A percentile compares a stretch with the other conserved stretches of the same genome.
phyloP scores from a whole-genome alignment of 108 stramenopile species.

The Hondaea fermentalgiana region DNA sequence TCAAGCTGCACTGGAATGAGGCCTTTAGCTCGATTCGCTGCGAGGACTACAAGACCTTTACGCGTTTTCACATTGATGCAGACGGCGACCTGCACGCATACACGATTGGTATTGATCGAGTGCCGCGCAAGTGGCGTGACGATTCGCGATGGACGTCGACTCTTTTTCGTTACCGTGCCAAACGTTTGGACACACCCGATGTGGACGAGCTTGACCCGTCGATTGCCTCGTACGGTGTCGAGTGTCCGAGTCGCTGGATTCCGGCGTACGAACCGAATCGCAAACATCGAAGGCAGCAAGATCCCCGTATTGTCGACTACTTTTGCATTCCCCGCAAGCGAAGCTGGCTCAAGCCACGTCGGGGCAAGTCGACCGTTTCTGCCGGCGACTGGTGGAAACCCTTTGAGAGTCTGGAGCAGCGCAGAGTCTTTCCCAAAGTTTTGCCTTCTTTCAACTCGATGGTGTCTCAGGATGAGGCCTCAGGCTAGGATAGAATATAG shows the following conservation, averaged over 20 bases:
- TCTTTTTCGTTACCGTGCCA: background rate
- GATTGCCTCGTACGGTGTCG: background rate
- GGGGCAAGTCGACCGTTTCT: background rate
- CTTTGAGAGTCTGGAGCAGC: background rate
- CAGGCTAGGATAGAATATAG: no score
- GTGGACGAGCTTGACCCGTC: conserved; percentile 9
- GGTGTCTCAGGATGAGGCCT: no score
- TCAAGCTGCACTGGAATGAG: conserved; percentile 17
- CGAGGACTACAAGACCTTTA: conserved; percentile 11
- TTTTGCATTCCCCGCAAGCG: conserved; percentile 7
- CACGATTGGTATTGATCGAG: conserved; percentile 50
- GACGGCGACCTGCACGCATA: conserved; percentile 53
- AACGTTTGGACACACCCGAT: background rate
- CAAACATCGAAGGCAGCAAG: background rate
- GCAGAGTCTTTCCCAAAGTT: background rate
- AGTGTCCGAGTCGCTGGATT: background rate
- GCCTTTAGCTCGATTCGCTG: background rate
- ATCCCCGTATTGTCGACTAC: conserved; percentile 10
- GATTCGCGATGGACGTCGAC: conserved; percentile 34
- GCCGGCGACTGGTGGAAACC: background rate
- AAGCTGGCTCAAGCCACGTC: background rate
- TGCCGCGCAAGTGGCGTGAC: conserved; percentile 48
- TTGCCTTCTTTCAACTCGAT: background rate
- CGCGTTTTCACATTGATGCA: conserved; percentile 18
- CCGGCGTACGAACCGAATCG: background rate